Conservation (phyloP, 768 basidiomycete species). For the Mycena floridula region DNA sequence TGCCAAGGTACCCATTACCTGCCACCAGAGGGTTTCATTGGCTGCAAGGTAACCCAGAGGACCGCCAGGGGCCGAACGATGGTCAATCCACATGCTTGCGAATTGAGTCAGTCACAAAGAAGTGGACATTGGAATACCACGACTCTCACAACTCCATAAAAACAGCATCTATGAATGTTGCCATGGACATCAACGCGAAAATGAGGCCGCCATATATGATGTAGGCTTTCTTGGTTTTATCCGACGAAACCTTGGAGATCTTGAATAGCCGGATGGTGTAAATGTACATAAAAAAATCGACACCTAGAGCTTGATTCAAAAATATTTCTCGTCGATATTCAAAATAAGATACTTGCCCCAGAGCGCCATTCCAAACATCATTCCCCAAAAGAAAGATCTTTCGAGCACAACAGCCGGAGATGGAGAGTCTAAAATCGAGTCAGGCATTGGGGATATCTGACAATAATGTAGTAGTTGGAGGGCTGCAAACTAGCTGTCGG, state of each 20-base stretch:
- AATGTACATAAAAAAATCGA: background rate
- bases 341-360: conserved; percentile 9
- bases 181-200: conserved; percentile 24
- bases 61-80: conserved; percentile 24
- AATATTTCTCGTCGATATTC: background rate
- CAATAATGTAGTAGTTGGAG: background rate
- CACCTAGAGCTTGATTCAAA: background rate
- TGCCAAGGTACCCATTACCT: conserved; percentile 21
- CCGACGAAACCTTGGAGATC: background rate
- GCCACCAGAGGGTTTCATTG: conserved; percentile 21
- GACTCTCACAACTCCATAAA: conserved; percentile 27
- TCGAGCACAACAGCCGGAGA: conserved; percentile 1
- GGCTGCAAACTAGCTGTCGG: no score
- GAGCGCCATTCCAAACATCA: conserved; percentile 11
- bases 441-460: background rate
- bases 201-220: conserved; percentile 13
- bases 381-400: conserved; percentile 8
- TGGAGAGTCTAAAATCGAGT: background rate
- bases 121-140: no score
- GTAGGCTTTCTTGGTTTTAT: conserved; percentile 4
- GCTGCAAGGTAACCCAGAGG: conserved; percentile 19
- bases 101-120: no score
- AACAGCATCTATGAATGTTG: conserved; percentile 17
- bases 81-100: conserved; percentile 32
- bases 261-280: background rate